Percentiles rank a stretch among this genome's conserved stretches.
phyloP scores from a whole-genome alignment of 2,329 filamentous ascomycete genomes.

The Mariannaea elegans region DNA sequence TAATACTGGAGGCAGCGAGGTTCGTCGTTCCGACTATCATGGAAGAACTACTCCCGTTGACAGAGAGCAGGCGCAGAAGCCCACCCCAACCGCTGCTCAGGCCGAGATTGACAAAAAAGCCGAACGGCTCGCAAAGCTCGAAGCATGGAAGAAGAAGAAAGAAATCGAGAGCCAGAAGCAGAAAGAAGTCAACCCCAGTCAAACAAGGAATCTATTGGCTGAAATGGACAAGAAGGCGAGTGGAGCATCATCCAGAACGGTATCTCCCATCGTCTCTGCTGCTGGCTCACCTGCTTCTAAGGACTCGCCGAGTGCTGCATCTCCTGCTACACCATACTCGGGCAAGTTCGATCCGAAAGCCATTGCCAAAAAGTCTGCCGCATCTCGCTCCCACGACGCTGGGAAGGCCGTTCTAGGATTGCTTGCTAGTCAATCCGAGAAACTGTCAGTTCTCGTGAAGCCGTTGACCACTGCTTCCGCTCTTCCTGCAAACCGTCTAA shows the following conservation, averaged over 20 bases:
- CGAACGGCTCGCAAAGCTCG: slow-evolving; percentile 81
- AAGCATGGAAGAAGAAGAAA: slow-evolving; percentile 93
- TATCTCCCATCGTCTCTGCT: slow-evolving; percentile 61
- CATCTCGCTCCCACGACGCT: slow-evolving; percentile 63
- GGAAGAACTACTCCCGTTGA: slow-evolving; percentile 34
- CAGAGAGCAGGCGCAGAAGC: slow-evolving; percentile 60
- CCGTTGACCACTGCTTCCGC: slow-evolving; percentile 55
- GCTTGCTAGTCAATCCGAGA: slow-evolving; percentile 52
- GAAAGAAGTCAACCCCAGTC: slow-evolving; percentile 71
- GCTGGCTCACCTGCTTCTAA: slow-evolving; percentile 59
- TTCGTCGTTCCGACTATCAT: slow-evolving; percentile 49
- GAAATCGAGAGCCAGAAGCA: slow-evolving; percentile 79
- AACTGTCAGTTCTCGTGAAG: slow-evolving; percentile 43
- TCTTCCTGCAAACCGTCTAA: slow-evolving; percentile 73
- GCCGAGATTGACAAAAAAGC: slow-evolving; percentile 79
- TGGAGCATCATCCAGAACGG: slow-evolving; percentile 52
- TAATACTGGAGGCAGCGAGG: slow-evolving; percentile 63
- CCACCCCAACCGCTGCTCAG: slow-evolving; percentile 56
- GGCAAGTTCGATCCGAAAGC: slow-evolving; percentile 90
- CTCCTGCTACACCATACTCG: slow-evolving; percentile 69
- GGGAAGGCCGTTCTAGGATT: slow-evolving; percentile 59
- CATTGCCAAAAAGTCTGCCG: slow-evolving; percentile 80
- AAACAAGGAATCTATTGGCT: slow-evolving; percentile 72
- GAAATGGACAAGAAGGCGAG: slow-evolving; percentile 78
- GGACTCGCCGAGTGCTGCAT: slow-evolving; percentile 53